phyloP scores from a whole-genome alignment of 352 stramenopile species.

The Phytophthora pistaciae region DNA sequence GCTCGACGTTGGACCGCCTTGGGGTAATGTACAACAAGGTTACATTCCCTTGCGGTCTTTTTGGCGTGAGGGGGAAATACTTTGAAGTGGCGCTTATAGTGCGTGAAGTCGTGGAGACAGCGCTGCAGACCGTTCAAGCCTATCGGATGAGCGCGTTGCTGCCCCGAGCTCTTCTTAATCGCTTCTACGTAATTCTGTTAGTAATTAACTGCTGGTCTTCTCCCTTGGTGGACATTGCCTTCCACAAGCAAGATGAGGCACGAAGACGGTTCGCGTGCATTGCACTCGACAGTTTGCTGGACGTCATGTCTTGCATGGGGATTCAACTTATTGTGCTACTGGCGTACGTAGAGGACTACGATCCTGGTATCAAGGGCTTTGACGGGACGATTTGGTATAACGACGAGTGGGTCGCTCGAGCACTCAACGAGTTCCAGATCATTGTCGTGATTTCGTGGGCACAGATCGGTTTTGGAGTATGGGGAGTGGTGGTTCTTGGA shows the following conservation, averaged over 20 bases:
- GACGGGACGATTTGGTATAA: slow-evolving; percentile 10
- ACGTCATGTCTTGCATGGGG: slow-evolving; percentile 20
- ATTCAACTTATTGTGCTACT: slow-evolving; percentile 6
- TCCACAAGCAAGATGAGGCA: not conserved
- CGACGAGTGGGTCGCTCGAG: slow-evolving; percentile 24
- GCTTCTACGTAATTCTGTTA: not conserved
- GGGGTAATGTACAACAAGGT: not conserved
- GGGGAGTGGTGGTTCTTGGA: slow-evolving; percentile 25
- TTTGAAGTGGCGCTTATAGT: not conserved
- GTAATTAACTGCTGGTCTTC: slow-evolving; percentile 3
- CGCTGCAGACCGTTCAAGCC: not conserved
- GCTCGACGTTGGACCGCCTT: not conserved
- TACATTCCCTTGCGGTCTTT: not conserved
- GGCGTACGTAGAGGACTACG: slow-evolving; percentile 9
- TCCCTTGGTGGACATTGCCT: not conserved
- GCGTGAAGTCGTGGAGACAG: not conserved
- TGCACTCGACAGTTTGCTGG: slow-evolving; percentile 13
- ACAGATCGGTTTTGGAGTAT: slow-evolving; percentile 16
- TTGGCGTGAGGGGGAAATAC: not conserved
- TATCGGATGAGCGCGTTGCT: not conserved
- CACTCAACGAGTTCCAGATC: slow-evolving; percentile 27
- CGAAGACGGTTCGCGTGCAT: slow-evolving; percentile 2
- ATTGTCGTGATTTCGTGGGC: slow-evolving; percentile 23
- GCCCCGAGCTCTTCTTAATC: not conserved
- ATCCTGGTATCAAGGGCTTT: slow-evolving; percentile 1